These are phyloP conservation scores for Lumnitzera racemosa DNA, from an alignment of 345 rosid species.

Conservation along the genomic window DNA sequence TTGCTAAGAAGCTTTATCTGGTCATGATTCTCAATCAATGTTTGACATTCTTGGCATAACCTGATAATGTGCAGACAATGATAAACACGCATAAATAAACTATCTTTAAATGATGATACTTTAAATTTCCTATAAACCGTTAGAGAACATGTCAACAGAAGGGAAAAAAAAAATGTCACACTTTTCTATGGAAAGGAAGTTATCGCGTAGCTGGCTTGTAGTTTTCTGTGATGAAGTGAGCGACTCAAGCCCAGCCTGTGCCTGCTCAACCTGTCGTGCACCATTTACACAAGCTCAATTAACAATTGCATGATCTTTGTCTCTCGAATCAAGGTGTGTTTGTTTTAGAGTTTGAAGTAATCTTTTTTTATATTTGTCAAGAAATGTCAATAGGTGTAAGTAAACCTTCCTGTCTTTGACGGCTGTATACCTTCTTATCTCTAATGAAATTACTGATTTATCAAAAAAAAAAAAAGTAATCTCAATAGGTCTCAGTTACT, in stretches of 20 bases:
- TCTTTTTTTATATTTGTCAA: too few species aligned
- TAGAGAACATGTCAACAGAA: too few species aligned
- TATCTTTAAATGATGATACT: background rate
- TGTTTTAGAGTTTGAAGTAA: too few species aligned
- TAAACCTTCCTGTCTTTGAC: too few species aligned
- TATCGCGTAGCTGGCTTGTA: conserved; percentile 62
- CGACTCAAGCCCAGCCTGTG: conserved; percentile 74
- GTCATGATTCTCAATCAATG: conserved; percentile 93
- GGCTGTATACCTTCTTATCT: too few species aligned
- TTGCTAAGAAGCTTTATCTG: conserved; percentile 97
- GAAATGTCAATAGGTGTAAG: too few species aligned
- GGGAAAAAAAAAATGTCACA: conserved; percentile 15
- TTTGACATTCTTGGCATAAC: conserved; percentile 93
- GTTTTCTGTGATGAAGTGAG: conserved; percentile 69
- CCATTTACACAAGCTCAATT: background rate
- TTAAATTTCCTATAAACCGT: background rate
- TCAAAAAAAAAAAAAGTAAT: too few species aligned
- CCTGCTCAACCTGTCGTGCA: conserved; percentile 73
- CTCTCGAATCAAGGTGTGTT: too few species aligned
- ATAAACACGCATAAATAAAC: background rate
- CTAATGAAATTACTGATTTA: too few species aligned
- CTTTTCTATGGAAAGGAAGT: conserved; percentile 81
- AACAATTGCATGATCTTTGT: background rate
- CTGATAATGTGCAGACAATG: conserved; percentile 31
- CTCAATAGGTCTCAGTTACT: too few species aligned